A percentile compares a stretch with the other conserved stretches of the same genome.
Evolutionary conservation across 305 asterid genomes (phyloP).

Genomic region (Fraxinus nigra): DNA sequence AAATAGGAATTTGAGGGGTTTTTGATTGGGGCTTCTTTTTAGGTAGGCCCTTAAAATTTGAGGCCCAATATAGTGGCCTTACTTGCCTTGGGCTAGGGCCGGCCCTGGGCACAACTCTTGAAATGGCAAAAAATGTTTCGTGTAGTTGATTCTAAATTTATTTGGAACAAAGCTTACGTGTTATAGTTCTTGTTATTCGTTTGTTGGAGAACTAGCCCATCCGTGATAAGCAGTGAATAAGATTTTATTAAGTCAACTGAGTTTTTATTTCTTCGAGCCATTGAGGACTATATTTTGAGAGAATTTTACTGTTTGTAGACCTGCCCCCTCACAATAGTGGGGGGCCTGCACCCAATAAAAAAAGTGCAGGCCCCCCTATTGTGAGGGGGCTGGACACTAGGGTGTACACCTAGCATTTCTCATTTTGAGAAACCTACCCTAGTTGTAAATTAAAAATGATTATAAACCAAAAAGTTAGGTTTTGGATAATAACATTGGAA

Average conservation of each 20-base stretch:
- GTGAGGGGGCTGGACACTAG: too few species aligned
- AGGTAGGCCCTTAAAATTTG: too few species aligned
- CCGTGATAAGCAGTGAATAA: not conserved
- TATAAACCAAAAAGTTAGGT: too few species aligned
- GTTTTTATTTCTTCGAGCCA: not conserved
- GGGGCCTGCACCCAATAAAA: too few species aligned
- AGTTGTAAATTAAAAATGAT: not conserved
- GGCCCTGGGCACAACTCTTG: not conserved
- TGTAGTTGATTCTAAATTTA: not conserved
- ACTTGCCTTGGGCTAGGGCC: too few species aligned
- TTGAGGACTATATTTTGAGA: not conserved
- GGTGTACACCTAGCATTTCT: too few species aligned
- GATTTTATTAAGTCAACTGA: not conserved
- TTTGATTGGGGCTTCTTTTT: too few species aligned
- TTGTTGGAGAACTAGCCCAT: not conserved
- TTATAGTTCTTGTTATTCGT: not conserved
- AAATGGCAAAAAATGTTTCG: not conserved
- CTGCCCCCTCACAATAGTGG: too few species aligned
- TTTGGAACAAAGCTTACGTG: not conserved
- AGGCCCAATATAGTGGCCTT: too few species aligned
- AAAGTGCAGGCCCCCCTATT: too few species aligned
- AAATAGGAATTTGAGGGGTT: too few species aligned
- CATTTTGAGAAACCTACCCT: not conserved
- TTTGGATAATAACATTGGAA: not conserved
- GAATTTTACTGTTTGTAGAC: too few species aligned